Base-by-base conservation (phyloP, 176 grass and related monocot genomes). In the Carex littledalei region DNA sequence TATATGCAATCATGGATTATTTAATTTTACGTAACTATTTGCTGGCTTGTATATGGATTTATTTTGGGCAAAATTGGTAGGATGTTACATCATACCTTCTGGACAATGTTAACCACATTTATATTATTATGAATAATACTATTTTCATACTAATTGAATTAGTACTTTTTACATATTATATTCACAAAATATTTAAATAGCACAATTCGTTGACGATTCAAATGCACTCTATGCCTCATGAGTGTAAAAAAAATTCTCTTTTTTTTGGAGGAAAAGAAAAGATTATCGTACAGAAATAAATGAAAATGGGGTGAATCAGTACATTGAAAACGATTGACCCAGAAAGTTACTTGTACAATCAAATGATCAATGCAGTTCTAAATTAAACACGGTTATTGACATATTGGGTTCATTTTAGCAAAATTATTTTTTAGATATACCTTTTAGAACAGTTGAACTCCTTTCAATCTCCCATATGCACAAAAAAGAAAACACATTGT, bases 11-110 rank as follows among this genome's bases (percentile, higher is more conserved):
- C 43, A 45, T 45, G 26, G 43, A 52, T 13, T 55, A 78, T 61
- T 59, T 20, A 31, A 10, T 32, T 31, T 10, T 59, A 39, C 4
- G 1, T 8, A 4, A 34, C 1, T 35, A 17, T 24, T 43, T 41
- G 0, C 4, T 70, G n/a, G 6, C 16, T 41, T 70, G 16, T 17
- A 2, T 13, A 32, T 70, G 65, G 14, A 68, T 70, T 70, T 70
- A 43, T 70, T 62, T 43, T 62, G 53, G 8, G 0, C 29, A 16
- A 31, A 80, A 62, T 59, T 35, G 56, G 37, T 80, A 37, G 4
- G 78, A 80, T 80, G 54, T 80, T 37, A 80, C 55, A 59, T 80
- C 5, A n/a, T 22, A 62, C 78, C 73, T 5, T 39, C 37, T 6
- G 5, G 37, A 39, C 43, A 45, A 45, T 45, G 43, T 8, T 9